Evolutionary conservation across 371 early-diverging fungal genomes (phyloP), one percentile per base, ranked within the genome.

Genomic region (Smittium culicis): DNA sequence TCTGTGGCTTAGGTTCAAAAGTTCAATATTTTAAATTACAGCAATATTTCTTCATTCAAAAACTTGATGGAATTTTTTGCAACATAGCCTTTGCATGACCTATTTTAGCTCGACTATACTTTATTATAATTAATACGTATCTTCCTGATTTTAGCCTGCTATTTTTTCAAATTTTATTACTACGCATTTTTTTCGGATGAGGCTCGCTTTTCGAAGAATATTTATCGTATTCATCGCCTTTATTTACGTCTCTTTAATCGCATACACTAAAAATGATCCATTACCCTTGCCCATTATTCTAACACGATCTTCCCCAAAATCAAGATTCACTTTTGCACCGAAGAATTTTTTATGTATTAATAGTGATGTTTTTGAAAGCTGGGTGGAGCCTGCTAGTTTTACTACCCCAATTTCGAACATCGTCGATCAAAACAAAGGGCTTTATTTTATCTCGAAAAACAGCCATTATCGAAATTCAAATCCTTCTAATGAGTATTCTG

Each of bases 351-450:
- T 63, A 35, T 11, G 14, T 5, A 30, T 24, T n/a, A n/a, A 25
- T 63, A 63, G n/a, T 30, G 33, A 63, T 33, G 33, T 31, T n/a
- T 63, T 63, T 33, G 63, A 63, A 63, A 63, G 33, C 33, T 63
- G 63, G 63, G 14, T 63, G n/a, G 63, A 63, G 33, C 63, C 63
- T 11, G 63, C 32, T n/a, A n/a, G 5, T 11, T 63, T 63, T n/a
- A 17, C 20, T 14, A 33, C 2, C 5, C 5, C 33, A 24, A 31
- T 30, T 32, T 11, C 63, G 14, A 63, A 31, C n/a, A 32, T 33
- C 5, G 33, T 59, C 5, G 16, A 29, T 27, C 2, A 34, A 5
- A 33, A 32, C 2, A 63, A 63, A 11, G 63, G 63, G 32, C 14
- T 63, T n/a, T 63, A 63, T 63, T 63, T 5, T 33, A 63, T 63